Evolutionary conservation across 2,329 filamentous ascomycete genomes (phyloP), one percentile per base, ranked within the genome.

Genomic region (Pseudocercospora macadamiae): DNA sequence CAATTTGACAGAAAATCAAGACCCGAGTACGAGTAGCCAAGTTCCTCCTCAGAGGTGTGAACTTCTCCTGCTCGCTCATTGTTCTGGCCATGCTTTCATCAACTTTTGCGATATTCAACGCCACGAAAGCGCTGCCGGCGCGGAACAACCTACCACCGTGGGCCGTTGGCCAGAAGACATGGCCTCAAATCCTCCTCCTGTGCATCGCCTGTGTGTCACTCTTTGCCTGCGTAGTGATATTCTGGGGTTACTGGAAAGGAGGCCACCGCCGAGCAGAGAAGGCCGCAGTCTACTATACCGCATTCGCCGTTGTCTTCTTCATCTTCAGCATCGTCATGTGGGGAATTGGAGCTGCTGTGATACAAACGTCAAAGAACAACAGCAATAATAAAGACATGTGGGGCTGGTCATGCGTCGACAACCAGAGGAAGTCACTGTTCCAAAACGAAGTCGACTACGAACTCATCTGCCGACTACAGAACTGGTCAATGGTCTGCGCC

Each of bases 371-470:
- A 57, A 89, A 88, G 73, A 84, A 86, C 69, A 89, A 83, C 71
- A 86, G 85, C 71, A 79, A 85, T 64, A 90, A 89, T 71, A 86
- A 96, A 76, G 95, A 99, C 75, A 85, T 99, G 76, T 99, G 95
- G 95, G 93, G 93, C 60, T 99, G 95, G 95, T 86, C 91, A n/a
- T 99, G 95, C 75, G 89, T 93, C 57, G 84, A 96, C 70, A 97
- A 97, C 75, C 86, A 88, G 65, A 87, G 71, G 28, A 80, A 87
- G 55, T 77, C 91, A 51, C 79, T 96, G 54, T 97, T 93, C 74
- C 73, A 86, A 62, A 81, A 93, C 57, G 87, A 95, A 69, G 85
- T 99, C 68, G 83, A 95, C 77, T 99, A 97, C 77, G 86, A 86
- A 23, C 88, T 99, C 51, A 84, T 97, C 66, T 99, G 95, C 80